phyloP scores from a whole-genome alignment of 768 basidiomycete species.

The Crassisporium funariophilum region DNA sequence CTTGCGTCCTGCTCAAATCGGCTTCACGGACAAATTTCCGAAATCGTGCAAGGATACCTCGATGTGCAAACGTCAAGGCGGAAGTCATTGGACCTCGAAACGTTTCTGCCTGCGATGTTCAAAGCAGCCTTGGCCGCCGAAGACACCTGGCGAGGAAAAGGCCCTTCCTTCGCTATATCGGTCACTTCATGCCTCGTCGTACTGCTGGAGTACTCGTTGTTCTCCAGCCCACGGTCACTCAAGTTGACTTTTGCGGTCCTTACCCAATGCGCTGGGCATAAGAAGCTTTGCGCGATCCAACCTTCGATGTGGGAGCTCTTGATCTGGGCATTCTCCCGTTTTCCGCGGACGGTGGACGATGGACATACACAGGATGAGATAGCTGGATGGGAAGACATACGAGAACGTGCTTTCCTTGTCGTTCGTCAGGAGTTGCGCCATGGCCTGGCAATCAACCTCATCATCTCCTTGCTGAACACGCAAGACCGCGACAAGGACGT shows the following conservation, averaged over 20 bases:
- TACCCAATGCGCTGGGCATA: slow-evolving; percentile 7
- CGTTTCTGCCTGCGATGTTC: slow-evolving; percentile 6
- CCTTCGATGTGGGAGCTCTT: slow-evolving; percentile 50
- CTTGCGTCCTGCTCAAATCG: slow-evolving; percentile 15
- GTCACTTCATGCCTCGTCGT: slow-evolving; percentile 14
- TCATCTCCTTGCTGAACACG: slow-evolving; percentile 36
- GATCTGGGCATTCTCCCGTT: slow-evolving; percentile 55
- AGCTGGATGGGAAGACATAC: slow-evolving; percentile 13
- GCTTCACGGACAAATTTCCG: slow-evolving; percentile 27
- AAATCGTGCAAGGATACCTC: slow-evolving; percentile 29
- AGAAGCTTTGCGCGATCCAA: slow-evolving; percentile 8
- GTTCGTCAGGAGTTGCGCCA: slow-evolving; percentile 49
- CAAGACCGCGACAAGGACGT: not conserved
- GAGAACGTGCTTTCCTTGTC: slow-evolving; percentile 40
- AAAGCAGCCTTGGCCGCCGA: slow-evolving; percentile 11
- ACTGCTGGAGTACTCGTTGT: slow-evolving; percentile 20
- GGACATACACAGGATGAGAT: slow-evolving; percentile 19
- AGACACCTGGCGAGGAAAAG: slow-evolving; percentile 9
- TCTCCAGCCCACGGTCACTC: slow-evolving; percentile 12
- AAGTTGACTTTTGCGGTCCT: slow-evolving; percentile 15
- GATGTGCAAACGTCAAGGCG: slow-evolving; percentile 20
- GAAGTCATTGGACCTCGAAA: not conserved
- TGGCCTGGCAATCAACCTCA: slow-evolving; percentile 46
- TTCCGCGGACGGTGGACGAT: slow-evolving; percentile 26
- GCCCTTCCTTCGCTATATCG: slow-evolving; percentile 7